Conservation (phyloP, 352 stramenopile genomes). For the Pythium chondricola region DNA sequence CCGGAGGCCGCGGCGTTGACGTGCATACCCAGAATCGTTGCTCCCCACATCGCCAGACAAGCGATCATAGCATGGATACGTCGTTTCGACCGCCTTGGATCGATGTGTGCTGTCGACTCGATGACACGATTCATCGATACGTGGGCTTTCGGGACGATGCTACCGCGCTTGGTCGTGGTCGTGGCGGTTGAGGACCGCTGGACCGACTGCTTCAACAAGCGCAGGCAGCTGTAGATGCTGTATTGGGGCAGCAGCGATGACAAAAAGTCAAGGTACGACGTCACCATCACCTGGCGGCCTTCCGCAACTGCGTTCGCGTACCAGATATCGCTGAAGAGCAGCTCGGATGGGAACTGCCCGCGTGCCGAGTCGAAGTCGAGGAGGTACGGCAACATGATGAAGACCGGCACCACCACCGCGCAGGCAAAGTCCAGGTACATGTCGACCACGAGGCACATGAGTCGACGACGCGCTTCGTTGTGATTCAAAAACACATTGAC, state of each 20-base stretch:
- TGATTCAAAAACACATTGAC: not conserved
- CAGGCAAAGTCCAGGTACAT: slow-evolving; percentile 5
- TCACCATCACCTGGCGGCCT: slow-evolving; percentile 5
- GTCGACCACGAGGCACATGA: not conserved
- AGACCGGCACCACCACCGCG: slow-evolving; percentile 3
- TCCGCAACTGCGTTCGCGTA: slow-evolving; percentile 5
- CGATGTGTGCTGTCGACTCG: too few species aligned
- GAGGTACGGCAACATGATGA: slow-evolving; percentile 1
- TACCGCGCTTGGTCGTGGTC: too few species aligned
- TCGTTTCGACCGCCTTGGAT: too few species aligned
- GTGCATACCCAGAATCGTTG: not conserved
- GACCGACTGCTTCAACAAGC: slow-evolving; percentile 2
- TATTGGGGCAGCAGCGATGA: slow-evolving; percentile 7
- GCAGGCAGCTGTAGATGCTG: slow-evolving; percentile 3
- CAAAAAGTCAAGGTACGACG: slow-evolving; percentile 5
- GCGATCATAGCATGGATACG: too few species aligned
- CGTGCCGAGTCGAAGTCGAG: not conserved
- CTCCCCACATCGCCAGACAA: not conserved
- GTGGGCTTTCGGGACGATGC: too few species aligned
- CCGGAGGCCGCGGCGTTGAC: not conserved
- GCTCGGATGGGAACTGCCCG: not conserved
- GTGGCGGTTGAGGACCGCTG: too few species aligned
- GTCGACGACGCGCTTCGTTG: not conserved
- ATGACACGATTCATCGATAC: too few species aligned
- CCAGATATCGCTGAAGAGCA: slow-evolving; percentile 8